Percentiles rank a stretch among this genome's conserved stretches.
Conservation (phyloP, 2,329 filamentous ascomycete genomes). For the Monilinia polystroma region DNA sequence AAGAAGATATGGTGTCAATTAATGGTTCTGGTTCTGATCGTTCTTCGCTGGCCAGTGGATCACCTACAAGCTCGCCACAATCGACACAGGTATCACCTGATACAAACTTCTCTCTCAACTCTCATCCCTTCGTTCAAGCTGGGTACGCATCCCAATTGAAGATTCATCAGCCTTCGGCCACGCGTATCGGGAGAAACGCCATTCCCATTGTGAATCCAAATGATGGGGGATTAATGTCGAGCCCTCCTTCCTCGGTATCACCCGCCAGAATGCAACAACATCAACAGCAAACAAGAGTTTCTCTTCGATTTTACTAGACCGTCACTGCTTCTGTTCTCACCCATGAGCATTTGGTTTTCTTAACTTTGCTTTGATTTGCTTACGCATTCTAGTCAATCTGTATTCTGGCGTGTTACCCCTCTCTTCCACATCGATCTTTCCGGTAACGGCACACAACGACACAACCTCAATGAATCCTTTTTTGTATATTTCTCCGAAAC, state of each 20-base stretch:
- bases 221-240: constrained; percentile 83
- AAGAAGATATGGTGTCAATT: constrained; percentile 80
- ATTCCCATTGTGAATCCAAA: constrained; percentile 97
- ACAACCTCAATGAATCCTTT: constrained; percentile 40
- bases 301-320: constrained; percentile 38
- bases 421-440: constrained; percentile 38
- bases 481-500: constrained; percentile 39
- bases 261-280: constrained; percentile 57
- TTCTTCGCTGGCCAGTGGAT: constrained; percentile 91
- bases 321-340: constrained; percentile 28
- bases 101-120: constrained; percentile 73
- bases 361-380: constrained; percentile 37
- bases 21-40: constrained; percentile 87
- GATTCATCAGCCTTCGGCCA: constrained; percentile 85
- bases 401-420: constrained; percentile 37
- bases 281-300: constrained; percentile 20
- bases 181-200: constrained; percentile 81
- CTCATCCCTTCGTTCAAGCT: constrained; percentile 64
- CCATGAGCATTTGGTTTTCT: constrained; percentile 30
- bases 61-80: constrained; percentile 86
- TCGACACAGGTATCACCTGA: constrained; percentile 73
- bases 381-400: constrained; percentile 36
- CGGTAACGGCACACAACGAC: constrained; percentile 33
- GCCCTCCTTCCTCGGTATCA: constrained; percentile 74
- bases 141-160: constrained; percentile 66